Evolutionary conservation across 2,329 filamentous ascomycete genomes (phyloP).

Genomic region (Zopfia rhizophila): DNA sequence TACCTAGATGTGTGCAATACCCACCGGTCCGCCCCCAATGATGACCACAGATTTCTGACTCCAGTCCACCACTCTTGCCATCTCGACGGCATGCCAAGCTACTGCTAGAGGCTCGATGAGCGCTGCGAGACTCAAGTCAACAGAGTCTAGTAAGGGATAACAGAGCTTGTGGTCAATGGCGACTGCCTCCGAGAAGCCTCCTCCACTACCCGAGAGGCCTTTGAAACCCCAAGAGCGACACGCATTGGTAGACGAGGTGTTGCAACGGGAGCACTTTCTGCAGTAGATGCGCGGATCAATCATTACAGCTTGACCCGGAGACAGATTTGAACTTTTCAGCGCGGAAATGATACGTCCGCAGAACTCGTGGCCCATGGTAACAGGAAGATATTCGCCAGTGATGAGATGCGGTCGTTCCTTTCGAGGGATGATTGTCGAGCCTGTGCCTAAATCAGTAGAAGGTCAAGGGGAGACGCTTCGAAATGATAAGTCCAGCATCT

Average conservation of each 20-base stretch:
- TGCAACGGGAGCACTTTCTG: conserved; percentile 32
- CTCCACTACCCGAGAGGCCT: conserved; percentile 37
- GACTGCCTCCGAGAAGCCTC: conserved; percentile 38
- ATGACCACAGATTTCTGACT: conserved; percentile 29
- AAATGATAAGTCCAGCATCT: background rate
- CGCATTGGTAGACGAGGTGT: conserved; percentile 26
- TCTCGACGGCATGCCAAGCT: conserved; percentile 40
- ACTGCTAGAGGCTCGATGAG: conserved; percentile 44
- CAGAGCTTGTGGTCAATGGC: conserved; percentile 35
- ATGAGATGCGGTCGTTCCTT: conserved; percentile 33
- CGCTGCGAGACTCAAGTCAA: conserved; percentile 35
- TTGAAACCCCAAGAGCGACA: conserved; percentile 37
- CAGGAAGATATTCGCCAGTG: conserved; percentile 30
- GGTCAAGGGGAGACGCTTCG: background rate
- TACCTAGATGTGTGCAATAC: conserved; percentile 41
- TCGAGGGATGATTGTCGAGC: conserved; percentile 23
- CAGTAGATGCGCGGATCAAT: conserved; percentile 44
- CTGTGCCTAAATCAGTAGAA: conserved; percentile 11
- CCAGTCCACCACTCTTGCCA: conserved; percentile 23
- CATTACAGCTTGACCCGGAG: conserved; percentile 38
- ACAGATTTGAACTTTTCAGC: conserved; percentile 28
- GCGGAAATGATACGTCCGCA: conserved; percentile 36
- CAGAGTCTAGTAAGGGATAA: conserved; percentile 33
- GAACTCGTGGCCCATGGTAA: conserved; percentile 48
- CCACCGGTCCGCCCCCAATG: conserved; percentile 41